These are phyloP conservation scores for Trichomonascus vanleenenianus DNA, from an alignment of 805 yeast genomes.

Conservation along the genomic window DNA sequence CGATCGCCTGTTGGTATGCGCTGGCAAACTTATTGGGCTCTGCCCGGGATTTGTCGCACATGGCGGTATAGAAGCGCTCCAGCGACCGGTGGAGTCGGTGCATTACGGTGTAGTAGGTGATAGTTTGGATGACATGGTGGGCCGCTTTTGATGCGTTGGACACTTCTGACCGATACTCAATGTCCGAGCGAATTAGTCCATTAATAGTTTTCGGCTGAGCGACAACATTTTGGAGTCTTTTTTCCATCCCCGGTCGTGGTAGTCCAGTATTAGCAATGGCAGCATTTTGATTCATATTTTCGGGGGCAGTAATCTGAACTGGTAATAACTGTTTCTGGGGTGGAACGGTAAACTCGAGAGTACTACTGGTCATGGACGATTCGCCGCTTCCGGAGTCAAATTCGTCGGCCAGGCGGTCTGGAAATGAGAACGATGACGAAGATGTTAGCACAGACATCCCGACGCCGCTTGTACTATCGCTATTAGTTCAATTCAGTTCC, in stretches of 20 bases:
- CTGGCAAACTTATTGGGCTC: conserved; percentile 15
- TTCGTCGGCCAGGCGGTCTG: too few species aligned
- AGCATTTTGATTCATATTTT: not conserved
- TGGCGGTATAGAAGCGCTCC: conserved; percentile 3
- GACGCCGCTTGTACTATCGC: too few species aligned
- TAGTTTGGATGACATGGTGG: conserved; percentile 9
- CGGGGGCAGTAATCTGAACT: too few species aligned
- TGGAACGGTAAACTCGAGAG: too few species aligned
- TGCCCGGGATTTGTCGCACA: conserved; percentile 9
- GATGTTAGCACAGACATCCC: too few species aligned
- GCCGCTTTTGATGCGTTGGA: conserved; percentile 11
- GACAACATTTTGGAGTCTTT: conserved; percentile 1
- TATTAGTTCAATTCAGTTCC: too few species aligned
- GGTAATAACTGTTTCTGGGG: too few species aligned
- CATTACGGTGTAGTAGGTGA: conserved; percentile 14
- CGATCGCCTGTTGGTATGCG: conserved; percentile 16
- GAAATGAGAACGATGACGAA: too few species aligned
- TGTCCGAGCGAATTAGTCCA: conserved; percentile 11
- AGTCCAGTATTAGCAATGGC: not conserved
- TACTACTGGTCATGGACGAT: too few species aligned
- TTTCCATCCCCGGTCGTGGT: not conserved
- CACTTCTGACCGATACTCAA: conserved; percentile 5
- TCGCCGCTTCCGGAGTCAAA: too few species aligned
- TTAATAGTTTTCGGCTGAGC: conserved; percentile 5
- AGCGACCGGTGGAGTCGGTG: conserved; percentile 14